These are phyloP conservation scores for Trichoderma atroviride DNA, from an alignment of 2,329 filamentous ascomycete species.

Conservation along the genomic window DNA sequence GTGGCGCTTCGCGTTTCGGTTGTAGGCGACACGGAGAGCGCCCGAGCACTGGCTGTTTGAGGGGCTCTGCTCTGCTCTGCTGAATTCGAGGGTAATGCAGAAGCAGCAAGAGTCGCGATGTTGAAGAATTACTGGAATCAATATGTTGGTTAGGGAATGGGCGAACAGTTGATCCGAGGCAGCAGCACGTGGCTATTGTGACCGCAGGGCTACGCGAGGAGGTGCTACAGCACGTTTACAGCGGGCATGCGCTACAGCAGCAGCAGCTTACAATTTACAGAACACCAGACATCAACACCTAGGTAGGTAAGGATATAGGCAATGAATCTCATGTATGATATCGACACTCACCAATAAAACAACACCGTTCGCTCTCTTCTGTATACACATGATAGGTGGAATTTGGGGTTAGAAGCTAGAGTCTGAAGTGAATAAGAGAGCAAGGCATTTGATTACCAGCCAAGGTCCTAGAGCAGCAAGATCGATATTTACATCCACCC, in stretches of 20 bases:
- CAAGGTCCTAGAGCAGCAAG: not conserved
- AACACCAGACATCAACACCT: too few relatives aligned
- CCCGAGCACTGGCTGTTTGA: slow-evolving; percentile 26
- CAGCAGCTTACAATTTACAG: not conserved
- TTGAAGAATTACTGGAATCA: not conserved
- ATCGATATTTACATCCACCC: not conserved
- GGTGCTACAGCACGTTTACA: not conserved
- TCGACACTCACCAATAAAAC: not conserved
- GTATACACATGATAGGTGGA: not conserved
- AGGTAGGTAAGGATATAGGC: too few relatives aligned
- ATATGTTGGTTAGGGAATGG: not conserved
- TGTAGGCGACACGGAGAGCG: slow-evolving; percentile 20
- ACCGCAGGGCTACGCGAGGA: not conserved
- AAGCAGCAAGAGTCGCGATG: not conserved
- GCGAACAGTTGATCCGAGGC: not conserved
- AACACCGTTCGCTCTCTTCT: not conserved
- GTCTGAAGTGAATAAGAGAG: not conserved
- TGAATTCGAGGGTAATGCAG: not conserved
- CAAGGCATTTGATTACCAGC: not conserved
- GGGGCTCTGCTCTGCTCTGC: not conserved
- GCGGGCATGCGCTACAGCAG: not conserved
- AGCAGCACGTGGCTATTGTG: not conserved
- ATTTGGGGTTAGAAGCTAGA: not conserved
- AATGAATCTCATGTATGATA: not conserved
- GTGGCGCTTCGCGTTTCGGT: slow-evolving; percentile 26